Conservation (phyloP, 352 stramenopile genomes). For the Pythium periplocum region DNA sequence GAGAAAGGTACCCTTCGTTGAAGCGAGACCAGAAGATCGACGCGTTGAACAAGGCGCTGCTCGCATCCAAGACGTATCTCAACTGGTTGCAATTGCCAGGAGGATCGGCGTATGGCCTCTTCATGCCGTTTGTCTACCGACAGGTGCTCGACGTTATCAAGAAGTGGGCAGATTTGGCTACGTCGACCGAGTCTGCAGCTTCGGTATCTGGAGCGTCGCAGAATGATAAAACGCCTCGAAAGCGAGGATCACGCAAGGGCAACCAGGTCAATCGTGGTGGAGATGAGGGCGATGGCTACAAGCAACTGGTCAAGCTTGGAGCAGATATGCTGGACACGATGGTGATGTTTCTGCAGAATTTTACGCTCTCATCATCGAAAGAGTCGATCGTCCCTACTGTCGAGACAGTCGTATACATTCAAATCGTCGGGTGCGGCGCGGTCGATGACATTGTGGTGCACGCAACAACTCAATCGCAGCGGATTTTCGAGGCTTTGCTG, state of each 20-base stretch:
- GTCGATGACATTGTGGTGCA: conserved; percentile 34
- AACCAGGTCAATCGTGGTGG: conserved; percentile 14
- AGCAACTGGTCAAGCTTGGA: conserved; percentile 37
- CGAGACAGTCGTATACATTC: conserved; percentile 54
- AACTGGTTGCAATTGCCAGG: conserved; percentile 76
- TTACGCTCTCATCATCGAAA: conserved; percentile 55
- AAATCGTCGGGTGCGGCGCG: conserved; percentile 31
- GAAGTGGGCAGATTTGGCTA: conserved; percentile 52
- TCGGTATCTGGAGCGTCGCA: conserved; percentile 3
- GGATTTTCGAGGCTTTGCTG: conserved; percentile 42
- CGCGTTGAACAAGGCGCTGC: conserved; percentile 49
- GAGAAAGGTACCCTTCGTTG: conserved; percentile 46
- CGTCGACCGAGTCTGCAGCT: conserved; percentile 5
- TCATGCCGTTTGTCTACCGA: conserved; percentile 83
- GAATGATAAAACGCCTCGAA: conserved; percentile 10
- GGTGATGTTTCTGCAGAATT: conserved; percentile 45
- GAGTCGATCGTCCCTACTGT: conserved; percentile 77
- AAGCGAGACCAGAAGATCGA: conserved; percentile 26
- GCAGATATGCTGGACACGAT: conserved; percentile 59
- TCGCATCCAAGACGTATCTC: conserved; percentile 74
- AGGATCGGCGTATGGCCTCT: conserved; percentile 75
- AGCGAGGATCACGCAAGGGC: conserved; percentile 6
- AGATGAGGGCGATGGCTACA: conserved; percentile 19
- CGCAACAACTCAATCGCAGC: conserved; percentile 31
- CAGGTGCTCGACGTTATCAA: conserved; percentile 76